Evolutionary conservation across 805 yeast genomes (phyloP), one percentile per base, ranked within the genome.

Genomic region (Lachancea sp.): DNA sequence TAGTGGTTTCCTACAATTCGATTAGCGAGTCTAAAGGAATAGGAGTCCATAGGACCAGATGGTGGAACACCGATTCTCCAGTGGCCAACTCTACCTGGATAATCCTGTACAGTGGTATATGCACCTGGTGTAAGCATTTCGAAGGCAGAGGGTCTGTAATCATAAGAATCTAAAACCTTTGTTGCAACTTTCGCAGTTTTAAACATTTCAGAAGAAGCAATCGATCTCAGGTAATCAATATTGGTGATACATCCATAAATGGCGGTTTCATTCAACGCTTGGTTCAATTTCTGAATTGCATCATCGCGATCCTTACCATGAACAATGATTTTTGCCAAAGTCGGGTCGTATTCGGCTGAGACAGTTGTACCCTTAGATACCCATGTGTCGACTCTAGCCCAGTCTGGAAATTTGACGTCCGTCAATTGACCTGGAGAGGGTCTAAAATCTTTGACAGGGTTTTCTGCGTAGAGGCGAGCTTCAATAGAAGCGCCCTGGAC

Each of bases 341-440:
- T 88, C 40, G 98, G 98, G 67, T 90, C 99, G 65, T 88, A 91
- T 65, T 93, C 97, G 19, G 96, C 88, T 49, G 95, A 82, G 49
- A 91, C 71, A 31, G 74, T 79, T 11, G 96, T 83, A 52, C 99
- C 99, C 52, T 84, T 84, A 45, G 78, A 71, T 40, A 88, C 91
- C 98, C 99, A 93, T 12, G 93, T 83, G 62, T 91, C 99, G 51
- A 91, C 78, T 68, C 99, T 81, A 8, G 96, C 96, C 85, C 90
- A 85, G 18, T 70, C 66, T 2, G 99, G 98, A 73, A 90, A 93
- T 42, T 68, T 63, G 34, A 91, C 90, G 53, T 87, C 89, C 10
- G 88, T 81, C 47, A 91, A 70, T 65, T 85, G 95, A 52, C 99
- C 99, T 25, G 99, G 98, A 27, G 96, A 87, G 17, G 99, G 99